These are phyloP conservation scores for Cercospora sp. DNA, from an alignment of 2,329 filamentous ascomycete species.

Conservation along the genomic window DNA sequence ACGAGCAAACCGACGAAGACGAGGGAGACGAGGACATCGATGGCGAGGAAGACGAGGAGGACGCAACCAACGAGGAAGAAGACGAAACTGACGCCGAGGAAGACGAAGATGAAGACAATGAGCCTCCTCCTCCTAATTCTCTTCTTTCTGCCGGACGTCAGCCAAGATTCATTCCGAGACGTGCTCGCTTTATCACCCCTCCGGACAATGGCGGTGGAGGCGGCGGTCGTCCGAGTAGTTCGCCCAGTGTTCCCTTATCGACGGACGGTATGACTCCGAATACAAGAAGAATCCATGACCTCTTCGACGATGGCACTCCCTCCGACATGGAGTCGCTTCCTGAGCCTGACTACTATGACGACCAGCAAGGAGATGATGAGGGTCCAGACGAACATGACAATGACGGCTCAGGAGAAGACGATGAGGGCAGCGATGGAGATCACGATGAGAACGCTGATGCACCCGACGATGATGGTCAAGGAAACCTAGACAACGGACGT, in stretches of 20 bases:
- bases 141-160: not conserved
- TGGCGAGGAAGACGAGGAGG: not conserved
- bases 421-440: not conserved
- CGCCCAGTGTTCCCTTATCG: not conserved
- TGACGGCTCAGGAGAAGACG: not conserved
- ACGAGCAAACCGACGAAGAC: not conserved
- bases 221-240: not conserved
- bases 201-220: not conserved
- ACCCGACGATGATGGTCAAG: not conserved
- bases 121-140: not conserved
- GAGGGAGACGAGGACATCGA: not conserved
- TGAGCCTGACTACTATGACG: not conserved
- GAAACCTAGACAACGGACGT: not conserved
- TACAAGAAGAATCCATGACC: not conserved
- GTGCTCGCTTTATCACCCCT: not conserved
- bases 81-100: not conserved
- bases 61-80: not conserved
- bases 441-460: not conserved
- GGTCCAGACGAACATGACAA: not conserved
- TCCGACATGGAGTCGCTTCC: not conserved
- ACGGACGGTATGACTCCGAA: not conserved
- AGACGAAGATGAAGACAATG: not conserved
- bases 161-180: not conserved
- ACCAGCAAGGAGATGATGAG: not conserved
- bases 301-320: not conserved